Conservation (phyloP, 805 yeast genomes). For the Millerago galiae region DNA sequence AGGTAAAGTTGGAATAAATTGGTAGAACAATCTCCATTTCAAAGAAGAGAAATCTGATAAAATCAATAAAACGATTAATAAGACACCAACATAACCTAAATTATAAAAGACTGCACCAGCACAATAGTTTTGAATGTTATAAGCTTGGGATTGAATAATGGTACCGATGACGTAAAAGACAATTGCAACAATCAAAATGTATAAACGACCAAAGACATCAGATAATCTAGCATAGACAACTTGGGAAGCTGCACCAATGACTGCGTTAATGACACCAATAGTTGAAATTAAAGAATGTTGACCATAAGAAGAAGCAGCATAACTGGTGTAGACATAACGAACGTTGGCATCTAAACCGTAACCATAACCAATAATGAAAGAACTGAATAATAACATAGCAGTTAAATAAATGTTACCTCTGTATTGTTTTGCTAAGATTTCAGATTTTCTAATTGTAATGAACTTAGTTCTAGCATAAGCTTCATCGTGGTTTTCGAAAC, state of each 20-base stretch:
- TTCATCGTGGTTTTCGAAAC: neutral
- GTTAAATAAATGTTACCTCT: conserved; percentile 26
- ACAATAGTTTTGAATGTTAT: conserved; percentile 49
- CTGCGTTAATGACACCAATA: conserved; percentile 49
- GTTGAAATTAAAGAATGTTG: conserved; percentile 53
- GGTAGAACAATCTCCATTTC: conserved; percentile 63
- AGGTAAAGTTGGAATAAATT: conserved; percentile 65
- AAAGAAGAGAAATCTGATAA: conserved; percentile 62
- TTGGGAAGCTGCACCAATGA: conserved; percentile 62
- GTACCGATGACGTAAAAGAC: conserved; percentile 59
- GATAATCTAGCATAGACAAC: conserved; percentile 58
- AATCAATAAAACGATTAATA: conserved; percentile 49
- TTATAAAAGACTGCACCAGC: conserved; percentile 56
- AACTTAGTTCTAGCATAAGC: conserved; percentile 24
- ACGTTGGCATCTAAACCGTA: conserved; percentile 49
- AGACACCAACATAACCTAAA: conserved; percentile 57
- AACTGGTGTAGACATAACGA: conserved; percentile 42
- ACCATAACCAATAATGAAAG: conserved; percentile 46
- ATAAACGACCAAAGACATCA: conserved; percentile 62
- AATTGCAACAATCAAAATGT: conserved; percentile 41
- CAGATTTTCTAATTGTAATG: conserved; percentile 43
- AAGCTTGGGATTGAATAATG: conserved; percentile 54
- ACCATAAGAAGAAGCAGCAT: conserved; percentile 50
- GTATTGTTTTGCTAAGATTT: conserved; percentile 42
- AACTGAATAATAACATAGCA: conserved; percentile 33